A percentile compares a stretch with the other conserved stretches of the same genome.
phyloP scores from a whole-genome alignment of 1,284 basidiomycete genomes.

The Tilletia horrida region DNA sequence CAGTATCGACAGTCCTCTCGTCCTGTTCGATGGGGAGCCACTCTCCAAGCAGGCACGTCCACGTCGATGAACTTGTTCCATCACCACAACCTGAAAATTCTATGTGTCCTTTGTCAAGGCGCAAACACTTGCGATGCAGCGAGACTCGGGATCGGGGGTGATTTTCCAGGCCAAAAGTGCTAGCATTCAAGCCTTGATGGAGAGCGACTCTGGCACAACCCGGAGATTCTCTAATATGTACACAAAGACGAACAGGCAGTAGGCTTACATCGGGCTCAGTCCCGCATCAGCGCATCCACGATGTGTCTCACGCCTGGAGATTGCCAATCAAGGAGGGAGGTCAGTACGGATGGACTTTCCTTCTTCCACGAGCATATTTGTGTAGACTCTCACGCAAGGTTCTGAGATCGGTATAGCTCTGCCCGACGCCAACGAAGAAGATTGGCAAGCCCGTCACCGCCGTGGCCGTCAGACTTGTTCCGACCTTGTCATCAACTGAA shows the following conservation, averaged over 20 bases:
- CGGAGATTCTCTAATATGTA: no score
- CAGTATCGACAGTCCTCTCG: background rate
- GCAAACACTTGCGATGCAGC: no score
- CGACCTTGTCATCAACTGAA: conserved; percentile 47
- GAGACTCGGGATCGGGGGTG: no score
- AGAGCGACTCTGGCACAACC: no score
- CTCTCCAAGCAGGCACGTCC: background rate
- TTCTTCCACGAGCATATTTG: background rate
- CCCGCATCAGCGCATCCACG: conserved; percentile 51
- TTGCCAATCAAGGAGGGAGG: background rate
- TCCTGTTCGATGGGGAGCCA: background rate
- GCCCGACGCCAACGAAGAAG: conserved; percentile 52
- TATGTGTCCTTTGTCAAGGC: no score
- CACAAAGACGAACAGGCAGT: no score
- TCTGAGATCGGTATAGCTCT: conserved; percentile 54
- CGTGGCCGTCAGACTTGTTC: conserved; percentile 50
- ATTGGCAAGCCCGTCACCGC: conserved; percentile 52
- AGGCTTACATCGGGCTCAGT: conserved; percentile 22
- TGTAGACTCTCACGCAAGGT: conserved; percentile 32
- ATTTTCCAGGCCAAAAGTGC: no score
- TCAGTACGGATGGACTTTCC: background rate
- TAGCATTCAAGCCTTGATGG: no score
- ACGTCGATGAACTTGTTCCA: no score
- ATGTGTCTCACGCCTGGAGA: conserved; percentile 47
- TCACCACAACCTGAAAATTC: no score